Percentiles rank a stretch among this genome's conserved stretches.
Evolutionary conservation across 2,329 filamentous ascomycete genomes (phyloP).

Genomic region (Ramichloridium luteum): DNA sequence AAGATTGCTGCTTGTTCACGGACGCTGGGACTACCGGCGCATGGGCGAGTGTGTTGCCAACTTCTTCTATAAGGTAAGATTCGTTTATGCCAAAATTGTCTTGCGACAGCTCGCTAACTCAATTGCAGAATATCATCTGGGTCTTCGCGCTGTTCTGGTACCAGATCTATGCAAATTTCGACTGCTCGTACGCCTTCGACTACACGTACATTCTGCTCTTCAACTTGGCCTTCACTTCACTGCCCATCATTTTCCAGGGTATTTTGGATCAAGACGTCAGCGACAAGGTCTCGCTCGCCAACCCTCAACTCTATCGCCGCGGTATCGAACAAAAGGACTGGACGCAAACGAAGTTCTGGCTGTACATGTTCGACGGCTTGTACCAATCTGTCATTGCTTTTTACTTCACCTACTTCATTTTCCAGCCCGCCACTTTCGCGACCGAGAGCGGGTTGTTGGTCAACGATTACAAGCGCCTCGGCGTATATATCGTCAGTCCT

Average conservation of each 20-base stretch:
- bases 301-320: slow-evolving; percentile 87
- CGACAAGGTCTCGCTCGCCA: slow-evolving; percentile 82
- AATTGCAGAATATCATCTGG: slow-evolving; percentile 77
- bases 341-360: slow-evolving; percentile 93
- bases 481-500: slow-evolving; percentile 73
- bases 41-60: slow-evolving; percentile 90
- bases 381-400: slow-evolving; percentile 93
- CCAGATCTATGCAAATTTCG: slow-evolving; percentile 88
- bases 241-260: slow-evolving; percentile 91
- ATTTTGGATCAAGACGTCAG: slow-evolving; percentile 94
- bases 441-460: slow-evolving; percentile 63
- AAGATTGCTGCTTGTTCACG: slow-evolving; percentile 76
- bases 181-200: slow-evolving; percentile 93
- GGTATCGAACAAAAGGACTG: slow-evolving; percentile 95
- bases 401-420: slow-evolving; percentile 80
- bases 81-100: not conserved
- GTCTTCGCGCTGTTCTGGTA: slow-evolving; percentile 96
- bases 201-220: slow-evolving; percentile 96
- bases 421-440: slow-evolving; percentile 55
- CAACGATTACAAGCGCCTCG: slow-evolving; percentile 70
- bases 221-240: slow-evolving; percentile 91
- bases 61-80: slow-evolving; percentile 87
- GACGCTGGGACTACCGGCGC: slow-evolving; percentile 90
- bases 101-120: slow-evolving; percentile 16
- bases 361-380: slow-evolving; percentile 87